Percentiles rank a stretch among this genome's conserved stretches.
These are phyloP conservation scores for Colletotrichum sp. DNA, from an alignment of 2,329 filamentous ascomycete genomes.

Conservation along the genomic window DNA sequence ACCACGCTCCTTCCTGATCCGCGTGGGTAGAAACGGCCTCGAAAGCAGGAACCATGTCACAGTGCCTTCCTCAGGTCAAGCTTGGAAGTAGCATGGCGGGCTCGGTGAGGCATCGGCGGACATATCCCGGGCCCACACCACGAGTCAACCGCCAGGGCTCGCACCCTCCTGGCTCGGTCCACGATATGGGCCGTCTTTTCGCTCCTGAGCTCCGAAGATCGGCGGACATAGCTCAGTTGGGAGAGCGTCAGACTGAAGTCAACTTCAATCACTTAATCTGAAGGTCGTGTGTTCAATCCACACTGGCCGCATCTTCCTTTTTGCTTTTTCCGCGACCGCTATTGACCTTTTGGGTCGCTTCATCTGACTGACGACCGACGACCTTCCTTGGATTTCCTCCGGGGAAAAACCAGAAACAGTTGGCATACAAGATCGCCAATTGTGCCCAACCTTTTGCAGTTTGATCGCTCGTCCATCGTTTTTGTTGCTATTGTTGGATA, in stretches of 20 bases:
- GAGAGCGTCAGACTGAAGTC: background rate
- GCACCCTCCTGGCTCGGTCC: background rate
- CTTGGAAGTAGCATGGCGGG: background rate
- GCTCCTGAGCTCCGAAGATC: fast-evolving
- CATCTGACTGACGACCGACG: background rate
- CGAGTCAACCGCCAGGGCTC: background rate
- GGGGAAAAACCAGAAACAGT: background rate
- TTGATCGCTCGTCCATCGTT: background rate
- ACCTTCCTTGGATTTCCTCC: background rate
- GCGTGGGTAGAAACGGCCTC: background rate
- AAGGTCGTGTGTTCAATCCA: background rate
- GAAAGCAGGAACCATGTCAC: background rate
- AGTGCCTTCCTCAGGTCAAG: background rate
- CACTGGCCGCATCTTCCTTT: background rate
- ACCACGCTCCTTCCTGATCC: background rate
- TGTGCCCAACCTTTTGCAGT: background rate
- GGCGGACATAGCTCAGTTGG: constrained; percentile 6
- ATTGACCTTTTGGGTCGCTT: background rate
- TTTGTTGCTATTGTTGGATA: background rate
- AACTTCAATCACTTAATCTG: too few relatives aligned
- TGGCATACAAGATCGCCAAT: background rate
- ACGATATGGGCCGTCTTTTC: background rate
- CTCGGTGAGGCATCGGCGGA: background rate
- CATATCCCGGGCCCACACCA: background rate
- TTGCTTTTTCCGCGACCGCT: background rate